These are phyloP conservation scores for Pleurotus djamor DNA, from an alignment of 768 basidiomycete genomes.

Conservation along the genomic window DNA sequence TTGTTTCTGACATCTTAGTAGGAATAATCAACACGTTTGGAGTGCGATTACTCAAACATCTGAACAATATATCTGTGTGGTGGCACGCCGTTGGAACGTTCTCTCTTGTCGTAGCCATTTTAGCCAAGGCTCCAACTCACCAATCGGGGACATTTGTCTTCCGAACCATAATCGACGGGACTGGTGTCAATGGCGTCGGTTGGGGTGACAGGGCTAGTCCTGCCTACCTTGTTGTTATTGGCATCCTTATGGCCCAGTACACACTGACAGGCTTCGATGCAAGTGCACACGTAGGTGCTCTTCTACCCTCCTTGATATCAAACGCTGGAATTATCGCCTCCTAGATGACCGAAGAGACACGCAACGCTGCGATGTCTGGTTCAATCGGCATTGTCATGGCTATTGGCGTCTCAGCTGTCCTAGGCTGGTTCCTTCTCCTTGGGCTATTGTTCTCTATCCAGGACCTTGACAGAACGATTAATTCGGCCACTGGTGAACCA, in stretches of 20 bases:
- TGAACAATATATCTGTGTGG: conserved; percentile 74
- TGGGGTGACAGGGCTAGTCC: conserved; percentile 69
- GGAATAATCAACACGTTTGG: conserved; percentile 77
- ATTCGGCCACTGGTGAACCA: conserved; percentile 58
- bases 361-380: conserved; percentile 64
- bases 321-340: no score
- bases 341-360: conserved; percentile 85
- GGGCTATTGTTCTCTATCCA: conserved; percentile 79
- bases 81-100: conserved; percentile 76
- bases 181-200: conserved; percentile 47
- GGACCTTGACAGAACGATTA: conserved; percentile 54
- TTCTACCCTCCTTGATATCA: no score
- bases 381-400: conserved; percentile 68
- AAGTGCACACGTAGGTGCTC: conserved; percentile 64
- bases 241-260: conserved; percentile 76
- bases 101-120: conserved; percentile 61
- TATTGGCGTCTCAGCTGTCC: conserved; percentile 67
- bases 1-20: conserved; percentile 10
- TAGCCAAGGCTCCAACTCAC: conserved; percentile 70
- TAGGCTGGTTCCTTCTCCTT: conserved; percentile 76
- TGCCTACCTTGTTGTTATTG: conserved; percentile 70
- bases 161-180: conserved; percentile 65
- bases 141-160: conserved; percentile 73
- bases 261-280: conserved; percentile 80
- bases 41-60: conserved; percentile 56